Conservation (phyloP, 257 asterid species). For the Gentiana straminea region DNA sequence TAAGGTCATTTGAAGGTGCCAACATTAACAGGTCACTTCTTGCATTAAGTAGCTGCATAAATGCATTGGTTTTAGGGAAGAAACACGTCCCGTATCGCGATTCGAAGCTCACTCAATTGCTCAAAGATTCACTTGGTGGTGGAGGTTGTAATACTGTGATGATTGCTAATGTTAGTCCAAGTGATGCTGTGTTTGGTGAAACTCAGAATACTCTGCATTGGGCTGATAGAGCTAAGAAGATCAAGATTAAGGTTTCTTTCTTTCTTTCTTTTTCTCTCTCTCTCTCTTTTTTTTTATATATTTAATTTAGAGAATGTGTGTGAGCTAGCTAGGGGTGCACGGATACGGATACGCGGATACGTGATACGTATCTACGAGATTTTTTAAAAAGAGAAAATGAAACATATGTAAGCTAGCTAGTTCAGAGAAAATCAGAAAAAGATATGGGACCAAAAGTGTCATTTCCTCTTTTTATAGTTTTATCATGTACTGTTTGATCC, state of each 20-base stretch:
- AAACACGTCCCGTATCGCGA: conserved; percentile 59
- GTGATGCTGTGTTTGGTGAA: conserved; percentile 44
- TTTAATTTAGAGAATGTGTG: not conserved
- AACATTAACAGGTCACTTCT: conserved; percentile 55
- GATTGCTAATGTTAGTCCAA: conserved; percentile 62
- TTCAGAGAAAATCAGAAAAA: no score
- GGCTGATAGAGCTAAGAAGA: conserved; percentile 73
- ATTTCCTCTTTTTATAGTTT: no score
- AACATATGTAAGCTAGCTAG: no score
- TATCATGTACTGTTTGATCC: no score
- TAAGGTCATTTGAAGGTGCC: conserved; percentile 64
- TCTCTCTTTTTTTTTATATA: not conserved
- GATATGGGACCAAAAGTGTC: no score
- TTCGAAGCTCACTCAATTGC: conserved; percentile 59
- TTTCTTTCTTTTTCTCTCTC: not conserved
- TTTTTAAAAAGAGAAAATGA: no score
- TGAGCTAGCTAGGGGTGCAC: not conserved
- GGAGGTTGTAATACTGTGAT: conserved; percentile 59
- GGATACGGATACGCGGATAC: no score
- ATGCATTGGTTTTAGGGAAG: conserved; percentile 59
- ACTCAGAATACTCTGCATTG: conserved; percentile 63
- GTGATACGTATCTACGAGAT: no score
- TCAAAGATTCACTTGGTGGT: conserved; percentile 46
- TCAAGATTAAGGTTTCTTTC: conserved; percentile 37
- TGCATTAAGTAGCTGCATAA: conserved; percentile 63